Conservation (phyloP, 352 stramenopile species). For the Globisporangium parvum region DNA sequence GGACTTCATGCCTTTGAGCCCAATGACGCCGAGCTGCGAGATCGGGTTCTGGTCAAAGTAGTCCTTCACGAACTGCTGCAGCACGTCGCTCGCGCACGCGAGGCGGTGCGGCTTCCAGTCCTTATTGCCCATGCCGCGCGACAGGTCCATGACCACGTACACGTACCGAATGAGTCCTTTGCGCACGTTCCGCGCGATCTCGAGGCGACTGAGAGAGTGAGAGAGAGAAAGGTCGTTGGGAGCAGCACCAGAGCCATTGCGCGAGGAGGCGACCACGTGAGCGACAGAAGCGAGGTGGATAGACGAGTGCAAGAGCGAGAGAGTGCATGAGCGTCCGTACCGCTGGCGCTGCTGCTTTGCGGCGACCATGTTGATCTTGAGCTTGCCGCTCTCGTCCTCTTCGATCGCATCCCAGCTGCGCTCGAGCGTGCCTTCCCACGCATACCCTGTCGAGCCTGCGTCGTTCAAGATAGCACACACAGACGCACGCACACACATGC, state of each 20-base stretch:
- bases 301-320: too few species aligned
- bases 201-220: slow-evolving; percentile 47
- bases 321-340: slow-evolving; percentile 20
- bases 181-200: slow-evolving; percentile 81
- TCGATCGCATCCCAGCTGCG: slow-evolving; percentile 84
- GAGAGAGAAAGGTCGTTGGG: too few species aligned
- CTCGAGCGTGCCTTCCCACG: slow-evolving; percentile 81
- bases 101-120: slow-evolving; percentile 86
- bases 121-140: slow-evolving; percentile 79
- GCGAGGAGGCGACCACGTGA: too few species aligned
- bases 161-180: slow-evolving; percentile 84
- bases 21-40: slow-evolving; percentile 87
- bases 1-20: slow-evolving; percentile 86
- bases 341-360: slow-evolving; percentile 71
- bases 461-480: slow-evolving; percentile 1
- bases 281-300: too few species aligned
- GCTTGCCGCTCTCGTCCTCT: slow-evolving; percentile 75
- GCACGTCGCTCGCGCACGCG: slow-evolving; percentile 49
- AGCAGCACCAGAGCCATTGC: too few species aligned
- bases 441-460: slow-evolving; percentile 41
- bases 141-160: slow-evolving; percentile 83
- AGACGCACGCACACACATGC: neutral
- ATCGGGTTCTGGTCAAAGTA: slow-evolving; percentile 95
- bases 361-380: slow-evolving; percentile 63
- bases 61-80: slow-evolving; percentile 86